Evolutionary conservation across 352 stramenopile genomes (phyloP).

Genomic region (Phytophthora cactorum): DNA sequence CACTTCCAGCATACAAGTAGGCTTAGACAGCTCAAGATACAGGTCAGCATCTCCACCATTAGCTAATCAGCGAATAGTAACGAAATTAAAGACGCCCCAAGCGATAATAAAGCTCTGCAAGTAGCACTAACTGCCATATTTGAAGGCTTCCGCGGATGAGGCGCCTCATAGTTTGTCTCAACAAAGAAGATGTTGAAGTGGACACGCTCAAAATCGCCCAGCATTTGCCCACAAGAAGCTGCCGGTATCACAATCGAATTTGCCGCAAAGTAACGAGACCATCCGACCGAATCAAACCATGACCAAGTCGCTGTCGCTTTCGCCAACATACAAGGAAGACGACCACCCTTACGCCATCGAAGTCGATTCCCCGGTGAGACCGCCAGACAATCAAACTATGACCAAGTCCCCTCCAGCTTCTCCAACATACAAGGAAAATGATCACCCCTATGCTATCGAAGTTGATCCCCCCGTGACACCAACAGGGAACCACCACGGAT

Average conservation of each 20-base stretch:
- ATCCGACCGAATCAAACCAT: not conserved
- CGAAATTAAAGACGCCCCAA: too few relatives aligned
- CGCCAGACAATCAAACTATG: conserved; percentile 4
- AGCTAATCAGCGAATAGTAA: not conserved
- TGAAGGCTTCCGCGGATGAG: conserved; percentile 1
- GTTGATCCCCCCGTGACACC: conserved; percentile 27
- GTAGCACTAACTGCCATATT: not conserved
- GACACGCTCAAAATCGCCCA: conserved; percentile 12
- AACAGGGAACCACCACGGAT: conserved; percentile 2
- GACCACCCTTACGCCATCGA: conserved; percentile 37
- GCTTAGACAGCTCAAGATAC: not conserved
- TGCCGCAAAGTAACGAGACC: not conserved
- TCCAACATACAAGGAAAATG: too few relatives aligned
- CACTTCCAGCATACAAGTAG: conserved; percentile 35
- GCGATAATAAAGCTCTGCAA: too few relatives aligned
- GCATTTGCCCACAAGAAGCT: not conserved
- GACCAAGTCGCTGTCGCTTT: not conserved
- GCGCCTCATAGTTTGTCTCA: conserved; percentile 3
- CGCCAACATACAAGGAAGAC: conserved; percentile 8
- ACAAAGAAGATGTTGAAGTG: conserved; percentile 8
- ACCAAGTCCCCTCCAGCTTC: not conserved
- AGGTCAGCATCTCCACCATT: not conserved
- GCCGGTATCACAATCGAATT: conserved; percentile 20
- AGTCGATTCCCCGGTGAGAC: conserved; percentile 22
- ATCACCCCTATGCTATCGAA: conserved; percentile 38